Conservation (phyloP, 2,329 filamentous ascomycete genomes). For the Cercospora sp. region DNA sequence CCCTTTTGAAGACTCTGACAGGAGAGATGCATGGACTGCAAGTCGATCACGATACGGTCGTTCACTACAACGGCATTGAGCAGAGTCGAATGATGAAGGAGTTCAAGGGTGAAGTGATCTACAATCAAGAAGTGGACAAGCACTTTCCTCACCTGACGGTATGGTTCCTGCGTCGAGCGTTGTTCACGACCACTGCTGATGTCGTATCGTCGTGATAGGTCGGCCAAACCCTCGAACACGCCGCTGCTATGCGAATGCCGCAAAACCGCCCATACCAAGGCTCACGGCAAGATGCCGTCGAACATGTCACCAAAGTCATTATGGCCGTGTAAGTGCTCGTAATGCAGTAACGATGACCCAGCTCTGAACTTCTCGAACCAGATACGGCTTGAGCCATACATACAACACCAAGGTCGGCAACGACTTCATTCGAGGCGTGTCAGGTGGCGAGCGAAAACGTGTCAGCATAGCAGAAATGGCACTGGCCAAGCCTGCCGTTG, state of each 20-base stretch:
- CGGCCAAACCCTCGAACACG: conserved; percentile 57
- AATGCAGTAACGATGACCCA: background rate
- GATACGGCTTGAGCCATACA: conserved; percentile 60
- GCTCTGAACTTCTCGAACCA: conserved; percentile 27
- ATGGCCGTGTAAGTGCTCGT: conserved; percentile 54
- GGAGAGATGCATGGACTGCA: conserved; percentile 79
- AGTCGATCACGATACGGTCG: conserved; percentile 66
- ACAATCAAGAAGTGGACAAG: conserved; percentile 79
- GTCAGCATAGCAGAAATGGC: conserved; percentile 60
- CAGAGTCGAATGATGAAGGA: conserved; percentile 72
- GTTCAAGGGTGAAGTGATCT: conserved; percentile 82
- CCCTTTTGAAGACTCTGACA: conserved; percentile 78
- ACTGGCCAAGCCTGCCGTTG: conserved; percentile 43
- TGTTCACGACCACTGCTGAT: background rate
- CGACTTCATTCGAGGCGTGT: conserved; percentile 62
- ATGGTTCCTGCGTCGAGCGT: background rate
- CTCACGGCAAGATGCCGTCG: conserved; percentile 46
- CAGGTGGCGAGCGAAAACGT: conserved; percentile 56
- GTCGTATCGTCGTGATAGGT: background rate
- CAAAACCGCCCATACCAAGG: conserved; percentile 40
- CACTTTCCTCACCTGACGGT: conserved; percentile 76
- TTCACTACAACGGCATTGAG: conserved; percentile 78
- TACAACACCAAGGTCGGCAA: conserved; percentile 58
- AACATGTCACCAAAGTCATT: conserved; percentile 51
- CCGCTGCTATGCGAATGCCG: conserved; percentile 54